These are phyloP conservation scores for Globisporangium sylvaticum DNA, from an alignment of 352 stramenopile genomes.

Conservation along the genomic window DNA sequence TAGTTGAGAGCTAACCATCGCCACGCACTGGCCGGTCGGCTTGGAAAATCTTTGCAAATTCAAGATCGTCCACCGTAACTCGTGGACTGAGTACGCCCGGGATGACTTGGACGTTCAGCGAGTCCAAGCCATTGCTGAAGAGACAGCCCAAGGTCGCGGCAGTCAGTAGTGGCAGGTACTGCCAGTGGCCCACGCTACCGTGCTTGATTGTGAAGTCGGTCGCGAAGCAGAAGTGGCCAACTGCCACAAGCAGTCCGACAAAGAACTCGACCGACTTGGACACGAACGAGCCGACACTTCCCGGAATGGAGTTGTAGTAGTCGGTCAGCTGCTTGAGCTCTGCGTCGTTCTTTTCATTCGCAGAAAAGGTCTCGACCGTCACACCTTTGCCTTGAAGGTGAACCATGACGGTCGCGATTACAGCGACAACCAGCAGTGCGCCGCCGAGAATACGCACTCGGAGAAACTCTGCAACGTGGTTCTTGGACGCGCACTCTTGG, in stretches of 20 bases:
- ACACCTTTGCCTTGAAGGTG: neutral
- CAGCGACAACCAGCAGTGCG: neutral
- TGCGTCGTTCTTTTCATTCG: neutral
- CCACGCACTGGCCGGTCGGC: neutral
- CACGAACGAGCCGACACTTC: neutral
- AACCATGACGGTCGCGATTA: neutral
- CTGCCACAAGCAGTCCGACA: neutral
- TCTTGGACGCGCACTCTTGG: too few species aligned
- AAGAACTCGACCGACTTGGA: conserved; percentile 5
- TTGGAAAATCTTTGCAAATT: neutral
- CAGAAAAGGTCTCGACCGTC: neutral
- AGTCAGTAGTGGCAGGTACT: neutral
- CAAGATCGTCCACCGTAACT: neutral
- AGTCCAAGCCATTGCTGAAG: conserved; percentile 14
- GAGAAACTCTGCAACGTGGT: too few species aligned
- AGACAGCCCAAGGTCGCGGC: neutral
- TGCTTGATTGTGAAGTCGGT: conserved; percentile 1
- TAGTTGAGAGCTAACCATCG: neutral
- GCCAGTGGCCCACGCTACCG: neutral
- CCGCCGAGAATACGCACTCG: conserved; percentile 4
- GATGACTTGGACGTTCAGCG: conserved; percentile 11
- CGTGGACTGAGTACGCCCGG: neutral
- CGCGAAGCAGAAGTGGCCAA: conserved; percentile 1
- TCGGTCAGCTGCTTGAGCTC: conserved; percentile 8
- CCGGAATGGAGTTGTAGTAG: conserved; percentile 11